phyloP scores from a whole-genome alignment of 2,329 filamentous ascomycete species.

The Aspergillus sp. region DNA sequence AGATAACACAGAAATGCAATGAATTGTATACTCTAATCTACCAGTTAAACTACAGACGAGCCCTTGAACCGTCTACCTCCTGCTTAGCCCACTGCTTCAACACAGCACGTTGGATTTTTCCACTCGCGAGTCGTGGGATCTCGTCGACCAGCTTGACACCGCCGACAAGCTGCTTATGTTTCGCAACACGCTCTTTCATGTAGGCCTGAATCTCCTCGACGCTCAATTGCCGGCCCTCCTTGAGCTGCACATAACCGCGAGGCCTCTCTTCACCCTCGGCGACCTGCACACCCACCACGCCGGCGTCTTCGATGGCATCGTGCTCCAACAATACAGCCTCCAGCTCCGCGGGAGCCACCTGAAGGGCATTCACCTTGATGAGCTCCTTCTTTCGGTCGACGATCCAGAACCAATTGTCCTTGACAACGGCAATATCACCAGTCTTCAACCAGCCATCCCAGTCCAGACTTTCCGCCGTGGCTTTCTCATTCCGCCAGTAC shows the following conservation, averaged over 20 bases:
- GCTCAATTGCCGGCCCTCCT: slow-evolving; percentile 38
- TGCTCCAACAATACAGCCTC: slow-evolving; percentile 37
- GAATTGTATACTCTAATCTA: neutral
- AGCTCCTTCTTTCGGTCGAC: slow-evolving; percentile 31
- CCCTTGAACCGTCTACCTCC: neutral
- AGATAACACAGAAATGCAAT: neutral
- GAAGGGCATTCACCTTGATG: slow-evolving; percentile 36
- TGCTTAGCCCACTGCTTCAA: slow-evolving; percentile 9
- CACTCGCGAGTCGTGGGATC: slow-evolving; percentile 57
- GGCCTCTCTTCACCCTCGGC: slow-evolving; percentile 51
- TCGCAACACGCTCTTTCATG: slow-evolving; percentile 49
- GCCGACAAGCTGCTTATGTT: slow-evolving; percentile 53
- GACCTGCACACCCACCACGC: slow-evolving; percentile 38
- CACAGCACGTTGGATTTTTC: slow-evolving; percentile 57
- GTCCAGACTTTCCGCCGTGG: slow-evolving; percentile 35
- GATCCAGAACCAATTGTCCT: slow-evolving; percentile 16
- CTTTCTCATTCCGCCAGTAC: slow-evolving; percentile 43
- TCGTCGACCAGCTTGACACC: slow-evolving; percentile 57
- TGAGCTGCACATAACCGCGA: slow-evolving; percentile 53
- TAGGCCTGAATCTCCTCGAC: slow-evolving; percentile 24
- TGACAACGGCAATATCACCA: slow-evolving; percentile 30
- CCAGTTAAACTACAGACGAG: neutral
- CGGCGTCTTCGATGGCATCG: slow-evolving; percentile 35
- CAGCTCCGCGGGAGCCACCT: slow-evolving; percentile 40
- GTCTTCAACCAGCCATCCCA: slow-evolving; percentile 29